Percentiles rank a stretch among this genome's conserved stretches.
Conservation (phyloP, 257 asterid species). For the Coffea eugenioides region DNA sequence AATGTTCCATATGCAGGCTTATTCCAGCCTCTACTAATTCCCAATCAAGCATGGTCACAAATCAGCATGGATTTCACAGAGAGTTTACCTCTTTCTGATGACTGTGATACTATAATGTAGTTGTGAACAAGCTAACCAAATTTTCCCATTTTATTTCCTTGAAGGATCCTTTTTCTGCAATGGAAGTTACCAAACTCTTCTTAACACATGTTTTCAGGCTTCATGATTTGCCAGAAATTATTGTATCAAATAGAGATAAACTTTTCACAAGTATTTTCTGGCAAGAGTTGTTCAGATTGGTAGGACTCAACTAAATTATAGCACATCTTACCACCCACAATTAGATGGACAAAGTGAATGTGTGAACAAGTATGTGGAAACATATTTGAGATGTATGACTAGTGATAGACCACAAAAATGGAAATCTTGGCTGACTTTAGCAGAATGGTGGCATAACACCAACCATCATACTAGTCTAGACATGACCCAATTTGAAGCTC, state of each 20-base stretch:
- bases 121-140: neutral
- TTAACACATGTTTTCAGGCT: neutral
- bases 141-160: neutral
- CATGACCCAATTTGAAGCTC: neutral
- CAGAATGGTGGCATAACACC: slow-evolving; percentile 1
- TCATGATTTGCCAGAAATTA: neutral
- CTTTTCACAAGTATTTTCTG: neutral
- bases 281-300: neutral
- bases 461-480: neutral
- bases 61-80: neutral
- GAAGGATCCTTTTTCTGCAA: neutral
- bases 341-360: neutral
- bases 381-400: neutral
- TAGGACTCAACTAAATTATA: neutral
- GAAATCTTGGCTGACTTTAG: neutral
- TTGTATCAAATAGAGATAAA: neutral
- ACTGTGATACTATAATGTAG: neutral
- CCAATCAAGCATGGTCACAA: neutral
- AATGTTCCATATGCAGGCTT: neutral
- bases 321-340: neutral
- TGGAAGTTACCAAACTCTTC: neutral
- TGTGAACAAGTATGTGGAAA: neutral
- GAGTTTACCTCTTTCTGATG: neutral
- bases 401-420: neutral
- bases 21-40: neutral